phyloP scores from a whole-genome alignment of 2,329 filamentous ascomycete genomes.

The Magnaporthiopsis rhizophila region DNA sequence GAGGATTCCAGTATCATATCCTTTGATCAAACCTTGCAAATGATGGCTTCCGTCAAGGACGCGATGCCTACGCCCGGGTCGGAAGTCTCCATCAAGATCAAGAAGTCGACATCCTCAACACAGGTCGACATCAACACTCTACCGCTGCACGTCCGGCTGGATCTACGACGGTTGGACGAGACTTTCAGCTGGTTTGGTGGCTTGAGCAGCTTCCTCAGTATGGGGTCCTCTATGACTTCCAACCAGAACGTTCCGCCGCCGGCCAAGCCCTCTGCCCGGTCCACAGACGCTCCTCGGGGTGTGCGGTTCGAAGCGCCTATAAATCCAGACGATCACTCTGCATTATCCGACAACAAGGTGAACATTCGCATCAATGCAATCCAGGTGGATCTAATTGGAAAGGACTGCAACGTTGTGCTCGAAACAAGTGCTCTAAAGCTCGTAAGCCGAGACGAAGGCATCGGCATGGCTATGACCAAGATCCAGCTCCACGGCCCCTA shows the following conservation, averaged over 20 bases:
- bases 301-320: slow-evolving; percentile 51
- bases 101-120: slow-evolving; percentile 33
- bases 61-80: slow-evolving; percentile 48
- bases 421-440: slow-evolving; percentile 78
- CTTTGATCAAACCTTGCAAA: slow-evolving; percentile 49
- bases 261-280: slow-evolving; percentile 26
- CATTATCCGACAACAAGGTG: slow-evolving; percentile 53
- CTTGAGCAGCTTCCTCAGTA: slow-evolving; percentile 80
- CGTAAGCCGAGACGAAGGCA: slow-evolving; percentile 63
- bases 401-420: slow-evolving; percentile 64
- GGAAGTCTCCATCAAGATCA: slow-evolving; percentile 48
- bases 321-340: slow-evolving; percentile 38
- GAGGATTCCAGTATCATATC: slow-evolving; percentile 52
- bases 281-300: slow-evolving; percentile 39
- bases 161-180: slow-evolving; percentile 76
- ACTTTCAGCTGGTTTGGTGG: slow-evolving; percentile 85
- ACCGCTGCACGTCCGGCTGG: slow-evolving; percentile 66
- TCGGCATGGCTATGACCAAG: slow-evolving; percentile 67
- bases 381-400: slow-evolving; percentile 67
- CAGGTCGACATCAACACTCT: slow-evolving; percentile 64
- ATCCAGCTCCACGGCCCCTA: slow-evolving; percentile 69
- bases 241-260: slow-evolving; percentile 43
- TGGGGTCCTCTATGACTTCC: slow-evolving; percentile 76
- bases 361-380: slow-evolving; percentile 72
- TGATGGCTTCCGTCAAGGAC: slow-evolving; percentile 52